These are phyloP conservation scores for Metschnikowia peoriensis DNA, from an alignment of 805 yeast genomes.

Conservation along the genomic window DNA sequence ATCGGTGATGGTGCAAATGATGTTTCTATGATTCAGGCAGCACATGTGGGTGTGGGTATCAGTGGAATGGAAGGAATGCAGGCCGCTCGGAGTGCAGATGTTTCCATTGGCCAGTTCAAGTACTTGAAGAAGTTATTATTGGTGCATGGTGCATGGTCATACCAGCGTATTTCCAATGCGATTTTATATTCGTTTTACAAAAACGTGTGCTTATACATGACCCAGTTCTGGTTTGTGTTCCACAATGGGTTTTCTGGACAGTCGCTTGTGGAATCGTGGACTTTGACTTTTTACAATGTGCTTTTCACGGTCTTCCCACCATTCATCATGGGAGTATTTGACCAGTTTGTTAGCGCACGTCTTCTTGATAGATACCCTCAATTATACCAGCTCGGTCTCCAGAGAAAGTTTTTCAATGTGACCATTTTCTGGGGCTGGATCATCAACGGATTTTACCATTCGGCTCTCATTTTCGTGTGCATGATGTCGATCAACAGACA, in stretches of 20 bases:
- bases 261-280: constrained; percentile 96
- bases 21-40: constrained; percentile 98
- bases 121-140: constrained; percentile 76
- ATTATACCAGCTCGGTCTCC: constrained; percentile 86
- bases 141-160: constrained; percentile 98
- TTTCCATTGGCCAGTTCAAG: constrained; percentile 94
- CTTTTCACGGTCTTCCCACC: constrained; percentile 95
- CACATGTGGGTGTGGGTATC: constrained; percentile 98
- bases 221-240: constrained; percentile 97
- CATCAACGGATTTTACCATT: constrained; percentile 90
- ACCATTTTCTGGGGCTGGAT: constrained; percentile 98
- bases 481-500: constrained; percentile 63
- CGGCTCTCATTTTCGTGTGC: constrained; percentile 78
- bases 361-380: constrained; percentile 90
- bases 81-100: constrained; percentile 97
- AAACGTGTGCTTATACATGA: constrained; percentile 92
- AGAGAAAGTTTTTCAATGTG: constrained; percentile 84
- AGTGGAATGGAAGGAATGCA: constrained; percentile 99
- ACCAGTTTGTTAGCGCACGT: constrained; percentile 91
- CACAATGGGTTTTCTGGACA: constrained; percentile 92
- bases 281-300: constrained; percentile 92
- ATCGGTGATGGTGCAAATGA: constrained; percentile 99
- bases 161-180: constrained; percentile 89
- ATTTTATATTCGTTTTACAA: constrained; percentile 94
- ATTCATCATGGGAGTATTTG: constrained; percentile 92